Conservation (phyloP, 345 rosid species). For the Citrus australasica region DNA sequence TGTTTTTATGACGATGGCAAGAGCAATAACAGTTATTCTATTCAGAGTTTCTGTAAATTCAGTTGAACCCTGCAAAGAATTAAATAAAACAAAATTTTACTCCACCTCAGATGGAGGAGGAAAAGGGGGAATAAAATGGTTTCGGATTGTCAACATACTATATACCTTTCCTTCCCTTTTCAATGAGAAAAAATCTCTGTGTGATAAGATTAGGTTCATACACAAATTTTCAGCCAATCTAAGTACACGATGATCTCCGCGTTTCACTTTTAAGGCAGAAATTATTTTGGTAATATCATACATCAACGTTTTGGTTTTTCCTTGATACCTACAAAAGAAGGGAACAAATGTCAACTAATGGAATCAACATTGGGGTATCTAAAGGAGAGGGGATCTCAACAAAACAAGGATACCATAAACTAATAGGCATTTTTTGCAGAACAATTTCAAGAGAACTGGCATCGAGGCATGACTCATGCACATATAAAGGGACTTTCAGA, state of each 20-base stretch:
- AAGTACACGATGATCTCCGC: constrained; percentile 95
- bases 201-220: constrained; percentile 85
- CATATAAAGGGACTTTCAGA: neutral
- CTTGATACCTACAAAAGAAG: constrained; percentile 68
- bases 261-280: constrained; percentile 86
- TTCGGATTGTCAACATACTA: constrained; percentile 8
- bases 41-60: constrained; percentile 98
- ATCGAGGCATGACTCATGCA: neutral
- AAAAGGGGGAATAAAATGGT: constrained; percentile 1
- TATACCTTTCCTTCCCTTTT: constrained; percentile 94
- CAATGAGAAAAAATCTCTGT: constrained; percentile 83
- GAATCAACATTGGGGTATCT: constrained; percentile 7
- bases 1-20: constrained; percentile 90
- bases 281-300: constrained; percentile 94
- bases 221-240: constrained; percentile 94
- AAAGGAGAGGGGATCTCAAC: neutral
- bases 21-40: constrained; percentile 79
- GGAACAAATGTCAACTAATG: neutral
- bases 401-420: neutral
- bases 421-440: neutral
- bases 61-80: constrained; percentile 77
- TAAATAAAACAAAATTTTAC: constrained; percentile 8
- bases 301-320: constrained; percentile 88
- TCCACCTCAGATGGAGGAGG: constrained; percentile 9
- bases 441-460: neutral